Percentiles rank a stretch among this genome's conserved stretches.
Conservation (phyloP, 1,284 basidiomycete species). For the Hymenochaete sp. region DNA sequence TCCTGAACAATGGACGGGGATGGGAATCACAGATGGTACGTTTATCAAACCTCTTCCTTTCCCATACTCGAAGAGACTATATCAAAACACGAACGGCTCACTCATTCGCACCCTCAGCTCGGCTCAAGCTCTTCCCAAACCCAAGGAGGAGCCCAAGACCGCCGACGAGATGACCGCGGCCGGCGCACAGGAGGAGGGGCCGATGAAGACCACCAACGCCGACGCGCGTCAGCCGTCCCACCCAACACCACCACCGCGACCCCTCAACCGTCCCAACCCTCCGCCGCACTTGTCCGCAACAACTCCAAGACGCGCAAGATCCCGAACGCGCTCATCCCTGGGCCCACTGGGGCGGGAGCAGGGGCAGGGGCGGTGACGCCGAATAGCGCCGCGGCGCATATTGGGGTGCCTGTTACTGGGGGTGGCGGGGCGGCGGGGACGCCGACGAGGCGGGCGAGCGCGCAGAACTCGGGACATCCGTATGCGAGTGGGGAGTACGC, state of each 20-base stretch:
- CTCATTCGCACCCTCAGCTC: slow-evolving; percentile 8
- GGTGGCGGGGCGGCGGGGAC: slow-evolving; percentile 46
- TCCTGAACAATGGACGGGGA: slow-evolving; percentile 85
- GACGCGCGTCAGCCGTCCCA: slow-evolving; percentile 38
- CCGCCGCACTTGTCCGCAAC: slow-evolving; percentile 65
- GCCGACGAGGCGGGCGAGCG: slow-evolving; percentile 21
- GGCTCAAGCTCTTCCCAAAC: slow-evolving; percentile 40
- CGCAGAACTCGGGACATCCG: slow-evolving; percentile 9
- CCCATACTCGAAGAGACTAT: slow-evolving; percentile 14
- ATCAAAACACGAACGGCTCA: slow-evolving; percentile 14
- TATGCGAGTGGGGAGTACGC: slow-evolving; percentile 37
- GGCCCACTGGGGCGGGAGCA: slow-evolving; percentile 18
- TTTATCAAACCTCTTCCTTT: slow-evolving; percentile 19
- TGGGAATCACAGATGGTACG: slow-evolving; percentile 83
- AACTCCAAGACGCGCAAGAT: slow-evolving; percentile 59
- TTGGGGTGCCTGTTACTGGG: slow-evolving; percentile 59
- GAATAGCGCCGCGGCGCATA: slow-evolving; percentile 63
- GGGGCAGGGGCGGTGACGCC: slow-evolving; percentile 50
- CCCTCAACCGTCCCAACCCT: slow-evolving; percentile 44
- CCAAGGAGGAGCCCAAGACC: slow-evolving; percentile 46
- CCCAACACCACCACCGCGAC: slow-evolving; percentile 12
- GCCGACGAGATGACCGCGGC: slow-evolving; percentile 47
- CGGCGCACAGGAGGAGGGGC: slow-evolving; percentile 27
- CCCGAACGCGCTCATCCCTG: slow-evolving; percentile 43
- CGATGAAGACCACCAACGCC: slow-evolving; percentile 30